Percentiles rank a stretch among this genome's conserved stretches.
Evolutionary conservation across 768 basidiomycete species (phyloP).

Genomic region (Stropharia rugosoannulata): DNA sequence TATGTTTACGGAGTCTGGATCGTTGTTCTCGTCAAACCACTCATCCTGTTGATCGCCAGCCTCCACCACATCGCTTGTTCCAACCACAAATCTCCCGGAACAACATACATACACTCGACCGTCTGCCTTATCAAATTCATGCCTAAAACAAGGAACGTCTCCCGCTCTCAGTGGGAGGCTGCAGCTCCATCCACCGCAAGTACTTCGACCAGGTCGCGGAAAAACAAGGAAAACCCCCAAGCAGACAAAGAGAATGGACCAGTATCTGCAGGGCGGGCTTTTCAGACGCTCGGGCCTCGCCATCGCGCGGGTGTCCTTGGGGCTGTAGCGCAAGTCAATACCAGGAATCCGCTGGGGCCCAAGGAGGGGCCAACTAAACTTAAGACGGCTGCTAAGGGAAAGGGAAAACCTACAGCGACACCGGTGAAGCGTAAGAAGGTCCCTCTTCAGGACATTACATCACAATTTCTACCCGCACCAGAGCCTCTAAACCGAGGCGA

Average conservation of each 20-base stretch:
- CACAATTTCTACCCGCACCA: conserved; percentile 26
- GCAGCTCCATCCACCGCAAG: conserved; percentile 11
- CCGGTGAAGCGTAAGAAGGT: conserved; percentile 26
- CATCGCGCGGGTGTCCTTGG: conserved; percentile 12
- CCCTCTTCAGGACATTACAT: conserved; percentile 35
- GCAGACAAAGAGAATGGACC: conserved; percentile 23
- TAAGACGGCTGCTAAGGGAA: conserved; percentile 20
- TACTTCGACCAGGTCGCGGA: conserved; percentile 11
- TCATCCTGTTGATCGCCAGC: not conserved
- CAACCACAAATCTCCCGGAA: not conserved
- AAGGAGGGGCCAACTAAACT: conserved; percentile 3
- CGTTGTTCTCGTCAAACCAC: conserved; percentile 1
- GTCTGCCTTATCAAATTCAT: conserved; percentile 8
- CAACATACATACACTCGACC: not conserved
- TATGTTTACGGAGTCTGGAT: not conserved
- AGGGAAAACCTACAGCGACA: conserved; percentile 18
- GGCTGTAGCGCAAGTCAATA: conserved; percentile 1
- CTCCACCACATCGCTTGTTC: not conserved
- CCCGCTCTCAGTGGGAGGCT: conserved; percentile 26
- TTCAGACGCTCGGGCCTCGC: conserved; percentile 14
- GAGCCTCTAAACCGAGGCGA: conserved; percentile 27
- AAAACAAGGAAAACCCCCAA: conserved; percentile 16
- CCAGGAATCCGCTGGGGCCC: not conserved
- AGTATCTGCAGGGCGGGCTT: conserved; percentile 5
- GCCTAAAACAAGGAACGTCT: conserved; percentile 28